Base-by-base conservation (phyloP, 305 asterid species). In the Coffea humblotiana region DNA sequence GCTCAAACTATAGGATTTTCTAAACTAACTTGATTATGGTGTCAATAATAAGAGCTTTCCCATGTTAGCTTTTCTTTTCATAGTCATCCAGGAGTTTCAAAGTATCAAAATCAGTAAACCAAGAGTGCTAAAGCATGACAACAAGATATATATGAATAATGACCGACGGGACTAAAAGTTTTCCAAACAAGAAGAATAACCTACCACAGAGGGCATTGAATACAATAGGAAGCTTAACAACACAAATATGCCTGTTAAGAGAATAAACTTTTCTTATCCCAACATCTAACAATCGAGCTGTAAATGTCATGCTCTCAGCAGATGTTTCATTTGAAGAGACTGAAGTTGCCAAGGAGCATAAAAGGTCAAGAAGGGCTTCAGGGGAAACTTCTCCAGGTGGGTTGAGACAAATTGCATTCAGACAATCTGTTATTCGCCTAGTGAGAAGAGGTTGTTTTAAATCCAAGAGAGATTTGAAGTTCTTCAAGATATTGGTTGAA, bases 211-310 rank as follows among this genome's bases (percentile, higher is more conserved):
- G 92, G 10, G 91, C 88, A 86, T 58, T 94, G 86, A 92, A 88
- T 43, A 96, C 76, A 49, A 92, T 78, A 67, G 98, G 98, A 76
- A 96, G 97, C 91, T 94, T 94, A 81, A 87, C 89, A 72, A 92
- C 94, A 83, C 98, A 96, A 35, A 90, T 86, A 80, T 91, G 84
- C 87, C 93, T 86, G 85, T 92, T 87, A 65, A 90, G 88, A 18
- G 87, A 84, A 85, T 86, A 91, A 63, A 96, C 93, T 85, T 85
- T 83, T 83, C 79, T 90, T 92, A 96, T 94, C 80, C 99, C 99
- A 81, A 83, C 81, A 81, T 90, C 98, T 48, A 96, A 86, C 90
- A 96, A 85, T 71, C 98, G 98, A 82, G 93, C 93, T 80, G 93
- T 94, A 82, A 88, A 88, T 25, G 92, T 88, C 93, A 92, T 83